These are phyloP conservation scores for Kokia cookei DNA, from an alignment of 441 rosid species.

Conservation along the genomic window DNA sequence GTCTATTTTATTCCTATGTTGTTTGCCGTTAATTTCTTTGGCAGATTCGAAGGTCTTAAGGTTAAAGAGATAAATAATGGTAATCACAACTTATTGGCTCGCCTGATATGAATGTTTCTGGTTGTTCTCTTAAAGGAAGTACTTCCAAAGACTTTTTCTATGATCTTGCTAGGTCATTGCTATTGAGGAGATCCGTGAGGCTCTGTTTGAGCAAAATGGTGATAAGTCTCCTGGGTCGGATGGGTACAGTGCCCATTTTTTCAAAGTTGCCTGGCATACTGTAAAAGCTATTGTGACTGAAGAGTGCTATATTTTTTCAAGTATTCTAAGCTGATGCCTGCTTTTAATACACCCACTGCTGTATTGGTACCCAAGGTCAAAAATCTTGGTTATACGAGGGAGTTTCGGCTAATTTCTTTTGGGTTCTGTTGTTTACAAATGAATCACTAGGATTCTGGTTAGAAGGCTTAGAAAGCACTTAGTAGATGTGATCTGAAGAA, in stretches of 20 bases:
- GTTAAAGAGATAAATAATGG: neutral
- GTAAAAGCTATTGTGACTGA: neutral
- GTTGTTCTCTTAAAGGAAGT: neutral
- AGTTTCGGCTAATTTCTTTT: neutral
- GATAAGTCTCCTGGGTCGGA: neutral
- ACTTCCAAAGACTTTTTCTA: neutral
- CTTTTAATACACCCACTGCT: neutral
- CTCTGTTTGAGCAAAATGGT: neutral
- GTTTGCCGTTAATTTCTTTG: neutral
- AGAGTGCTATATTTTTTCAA: neutral
- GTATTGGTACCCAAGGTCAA: neutral
- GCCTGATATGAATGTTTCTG: too few relatives aligned
- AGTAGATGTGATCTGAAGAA: neutral
- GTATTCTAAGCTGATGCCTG: neutral
- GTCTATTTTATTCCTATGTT: neutral
- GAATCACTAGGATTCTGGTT: neutral
- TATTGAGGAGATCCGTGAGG: neutral
- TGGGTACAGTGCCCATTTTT: neutral
- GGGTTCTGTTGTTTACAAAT: neutral
- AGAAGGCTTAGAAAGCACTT: neutral
- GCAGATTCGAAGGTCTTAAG: neutral
- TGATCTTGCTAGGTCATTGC: too few relatives aligned
- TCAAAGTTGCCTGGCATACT: neutral
- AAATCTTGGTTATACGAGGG: neutral
- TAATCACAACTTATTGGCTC: neutral